These are phyloP conservation scores for Ocimum tenuiflorum DNA, from an alignment of 257 asterid genomes.

Conservation along the genomic window DNA sequence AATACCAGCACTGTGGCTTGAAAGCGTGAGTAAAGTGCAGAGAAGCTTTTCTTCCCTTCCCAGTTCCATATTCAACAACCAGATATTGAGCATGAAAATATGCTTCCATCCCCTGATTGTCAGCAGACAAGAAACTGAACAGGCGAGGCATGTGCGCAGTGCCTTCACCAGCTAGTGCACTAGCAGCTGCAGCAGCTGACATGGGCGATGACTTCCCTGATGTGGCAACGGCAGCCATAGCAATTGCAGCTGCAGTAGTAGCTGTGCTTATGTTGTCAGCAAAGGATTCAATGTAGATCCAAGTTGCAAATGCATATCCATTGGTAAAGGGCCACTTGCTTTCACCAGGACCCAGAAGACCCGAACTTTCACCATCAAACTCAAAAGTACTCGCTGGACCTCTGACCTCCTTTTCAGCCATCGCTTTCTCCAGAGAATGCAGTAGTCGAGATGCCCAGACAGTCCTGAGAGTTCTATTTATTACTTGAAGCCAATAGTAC, in stretches of 20 bases:
- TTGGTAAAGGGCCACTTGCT: conserved; percentile 95
- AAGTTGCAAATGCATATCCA: conserved; percentile 90
- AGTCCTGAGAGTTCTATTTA: conserved; percentile 54
- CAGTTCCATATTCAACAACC: conserved; percentile 94
- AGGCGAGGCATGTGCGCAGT: conserved; percentile 98
- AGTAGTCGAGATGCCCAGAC: conserved; percentile 74
- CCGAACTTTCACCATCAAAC: conserved; percentile 99
- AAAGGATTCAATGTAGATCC: conserved; percentile 96
- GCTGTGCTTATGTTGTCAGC: conserved; percentile 97
- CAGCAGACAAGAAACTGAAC: conserved; percentile 93
- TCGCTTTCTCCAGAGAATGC: conserved; percentile 85
- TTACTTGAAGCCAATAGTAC: conserved; percentile 71
- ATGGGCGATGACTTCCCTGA: conserved; percentile 95
- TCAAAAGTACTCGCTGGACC: conserved; percentile 95
- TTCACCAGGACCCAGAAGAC: conserved; percentile 93
- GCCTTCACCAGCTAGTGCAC: conserved; percentile 99
- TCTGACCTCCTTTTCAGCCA: conserved; percentile 82
- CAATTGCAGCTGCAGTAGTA: conserved; percentile 98
- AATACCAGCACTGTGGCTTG: conserved; percentile 97
- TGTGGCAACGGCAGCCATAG: conserved; percentile 97
- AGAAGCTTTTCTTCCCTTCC: conserved; percentile 94
- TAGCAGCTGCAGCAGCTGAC: conserved; percentile 99
- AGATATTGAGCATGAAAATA: conserved; percentile 96
- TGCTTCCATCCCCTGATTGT: conserved; percentile 98
- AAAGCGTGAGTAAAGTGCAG: conserved; percentile 96